These are phyloP conservation scores for Paradendryphiella salina DNA, from an alignment of 2,329 filamentous ascomycete species.

Conservation along the genomic window DNA sequence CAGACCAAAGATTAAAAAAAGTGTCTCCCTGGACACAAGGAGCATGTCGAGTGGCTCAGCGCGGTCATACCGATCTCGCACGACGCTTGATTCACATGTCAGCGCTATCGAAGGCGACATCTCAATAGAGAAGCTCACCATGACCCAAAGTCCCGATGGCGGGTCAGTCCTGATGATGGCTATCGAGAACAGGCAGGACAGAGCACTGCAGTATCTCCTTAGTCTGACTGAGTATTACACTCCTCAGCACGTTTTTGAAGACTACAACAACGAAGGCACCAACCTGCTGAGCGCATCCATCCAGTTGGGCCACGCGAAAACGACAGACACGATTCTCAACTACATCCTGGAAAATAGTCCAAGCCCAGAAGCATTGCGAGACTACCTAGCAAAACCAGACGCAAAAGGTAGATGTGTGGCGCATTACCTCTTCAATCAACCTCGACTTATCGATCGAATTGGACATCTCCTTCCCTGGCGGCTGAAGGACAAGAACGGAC, in stretches of 20 bases:
- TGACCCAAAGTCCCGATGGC: conserved; percentile 70
- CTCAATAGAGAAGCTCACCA: conserved; percentile 75
- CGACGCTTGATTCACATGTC: conserved; percentile 65
- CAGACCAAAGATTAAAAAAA: conserved; percentile 66
- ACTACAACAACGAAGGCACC: conserved; percentile 86
- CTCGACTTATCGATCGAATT: conserved; percentile 74
- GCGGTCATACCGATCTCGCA: conserved; percentile 78
- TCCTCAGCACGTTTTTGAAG: conserved; percentile 70
- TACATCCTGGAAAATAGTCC: conserved; percentile 63
- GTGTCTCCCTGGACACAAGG: conserved; percentile 84
- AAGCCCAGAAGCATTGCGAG: conserved; percentile 59
- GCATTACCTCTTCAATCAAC: conserved; percentile 96
- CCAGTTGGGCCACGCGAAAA: conserved; percentile 74
- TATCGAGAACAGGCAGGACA: conserved; percentile 63
- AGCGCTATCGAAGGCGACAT: conserved; percentile 83
- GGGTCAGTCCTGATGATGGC: conserved; percentile 74
- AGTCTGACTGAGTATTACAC: conserved; percentile 77
- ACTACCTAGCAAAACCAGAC: conserved; percentile 78
- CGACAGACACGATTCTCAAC: conserved; percentile 75
- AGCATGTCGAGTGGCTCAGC: conserved; percentile 87
- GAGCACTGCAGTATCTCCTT: conserved; percentile 77
- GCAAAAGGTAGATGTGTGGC: conserved; percentile 83
- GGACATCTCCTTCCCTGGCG: conserved; percentile 83
- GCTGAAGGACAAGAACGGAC: conserved; percentile 91
- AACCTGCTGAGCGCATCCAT: conserved; percentile 88